Evolutionary conservation across 2,329 filamentous ascomycete genomes (phyloP).

Genomic region (Aspergillus aculeatus): DNA sequence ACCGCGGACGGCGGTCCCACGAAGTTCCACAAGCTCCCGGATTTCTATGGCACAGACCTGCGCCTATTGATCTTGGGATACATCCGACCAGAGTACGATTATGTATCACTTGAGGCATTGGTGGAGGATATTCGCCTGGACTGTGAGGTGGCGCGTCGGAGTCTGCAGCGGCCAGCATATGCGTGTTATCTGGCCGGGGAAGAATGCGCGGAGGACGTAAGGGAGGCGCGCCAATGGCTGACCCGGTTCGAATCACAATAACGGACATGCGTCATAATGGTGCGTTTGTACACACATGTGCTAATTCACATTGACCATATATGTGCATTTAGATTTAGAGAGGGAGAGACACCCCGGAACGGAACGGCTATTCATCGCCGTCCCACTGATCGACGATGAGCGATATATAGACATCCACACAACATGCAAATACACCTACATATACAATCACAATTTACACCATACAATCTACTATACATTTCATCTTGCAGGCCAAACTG

Average conservation of each 20-base stretch:
- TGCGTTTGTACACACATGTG: conserved; percentile 4
- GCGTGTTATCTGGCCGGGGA: conserved; percentile 38
- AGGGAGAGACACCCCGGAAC: neutral
- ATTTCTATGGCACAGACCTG: conserved; percentile 84
- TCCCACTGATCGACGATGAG: neutral
- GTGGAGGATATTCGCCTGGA: conserved; percentile 86
- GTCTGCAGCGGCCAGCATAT: conserved; percentile 67
- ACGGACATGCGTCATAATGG: neutral
- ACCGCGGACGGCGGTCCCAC: conserved; percentile 29
- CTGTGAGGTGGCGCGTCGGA: conserved; percentile 75
- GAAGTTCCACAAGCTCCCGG: conserved; percentile 49
- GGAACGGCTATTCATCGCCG: neutral
- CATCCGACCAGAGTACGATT: conserved; percentile 86
- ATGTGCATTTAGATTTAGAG: neutral
- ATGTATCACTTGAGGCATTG: conserved; percentile 76
- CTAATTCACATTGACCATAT: neutral
- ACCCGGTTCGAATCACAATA: conserved; percentile 24
- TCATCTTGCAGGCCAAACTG: neutral
- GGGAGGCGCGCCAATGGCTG: conserved; percentile 36
- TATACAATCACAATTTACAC: neutral
- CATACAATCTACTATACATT: neutral
- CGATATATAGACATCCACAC: neutral
- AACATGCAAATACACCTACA: neutral
- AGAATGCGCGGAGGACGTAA: conserved; percentile 31
- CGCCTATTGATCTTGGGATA: conserved; percentile 80